Base-by-base conservation (phyloP, 2,329 filamentous ascomycete genomes). In the Trichoderma pleuroti region DNA sequence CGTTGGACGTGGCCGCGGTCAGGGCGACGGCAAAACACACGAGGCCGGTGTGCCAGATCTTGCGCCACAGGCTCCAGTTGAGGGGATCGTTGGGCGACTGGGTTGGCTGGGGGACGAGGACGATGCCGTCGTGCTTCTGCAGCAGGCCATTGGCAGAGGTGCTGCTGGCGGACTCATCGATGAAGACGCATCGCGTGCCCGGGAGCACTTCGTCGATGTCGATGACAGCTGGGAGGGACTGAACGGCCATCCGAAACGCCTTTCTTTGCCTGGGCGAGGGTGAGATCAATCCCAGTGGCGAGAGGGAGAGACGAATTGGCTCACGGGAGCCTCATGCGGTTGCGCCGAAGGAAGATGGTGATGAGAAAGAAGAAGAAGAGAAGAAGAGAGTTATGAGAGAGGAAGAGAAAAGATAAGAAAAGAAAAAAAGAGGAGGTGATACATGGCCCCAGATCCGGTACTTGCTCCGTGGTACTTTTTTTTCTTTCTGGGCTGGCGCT, bases 1-100 rank as follows among this genome's bases (percentile, higher is more conserved):
- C 84, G 70, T 88, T 88, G 12, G 86, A 84, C 0, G 85, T 87
- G 4, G 86, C 86, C 0, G 86, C 86, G 1, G 86, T 88, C 63
- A 88, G 75, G 1, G 82, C 86, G 4, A 86, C 86, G 61, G 87
- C 83, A 74, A 85, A 86, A 67, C 85, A 83, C 34, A 87, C 83
- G 6, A 88, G 78, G 7, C 81, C 77, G 7, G 84, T 84, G 76
- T 86, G 84, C 84, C 84, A 87, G 42, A 81, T 80, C 75, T 86
- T 85, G 74, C 85, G 82, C 64, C 78, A 74, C 64, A 78, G 74
- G 49, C 81, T 80, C 85, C 85, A 87, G 74, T 86, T 85, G 71
- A 87, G 78, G 24, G 85, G 85, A 74, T 87, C 85, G 72, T 87
- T 84, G 32, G 84, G 84, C 11, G 83, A 85, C 66, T 81, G 77